Percentiles rank a stretch among this genome's conserved stretches.
Conservation (phyloP, 2,329 filamentous ascomycete genomes). For the Alternaria longipes region DNA sequence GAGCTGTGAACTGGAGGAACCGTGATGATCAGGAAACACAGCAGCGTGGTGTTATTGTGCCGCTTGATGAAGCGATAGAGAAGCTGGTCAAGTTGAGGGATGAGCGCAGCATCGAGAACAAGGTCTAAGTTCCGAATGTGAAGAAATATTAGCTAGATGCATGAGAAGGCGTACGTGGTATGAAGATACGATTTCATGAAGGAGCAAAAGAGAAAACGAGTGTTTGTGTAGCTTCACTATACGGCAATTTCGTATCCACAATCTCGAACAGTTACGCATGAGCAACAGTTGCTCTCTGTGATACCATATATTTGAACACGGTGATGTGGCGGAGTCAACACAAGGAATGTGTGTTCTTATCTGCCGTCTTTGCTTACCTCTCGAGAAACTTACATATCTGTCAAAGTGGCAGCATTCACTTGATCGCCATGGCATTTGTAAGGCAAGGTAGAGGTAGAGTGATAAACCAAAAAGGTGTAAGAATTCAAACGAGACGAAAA, state of each 20-base stretch:
- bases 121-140: constrained; percentile 18
- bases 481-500: not conserved
- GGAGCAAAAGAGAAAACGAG: not conserved
- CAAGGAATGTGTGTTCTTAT: not conserved
- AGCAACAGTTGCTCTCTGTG: not conserved
- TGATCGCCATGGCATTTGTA: not conserved
- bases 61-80: constrained; percentile 66
- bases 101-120: constrained; percentile 52
- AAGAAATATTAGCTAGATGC: constrained; percentile 1
- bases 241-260: not conserved
- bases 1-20: constrained; percentile 71
- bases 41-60: constrained; percentile 68
- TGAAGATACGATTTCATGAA: constrained; percentile 17
- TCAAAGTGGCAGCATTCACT: not conserved
- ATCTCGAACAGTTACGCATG: not conserved
- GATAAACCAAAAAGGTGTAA: not conserved
- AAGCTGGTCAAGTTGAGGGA: constrained; percentile 61
- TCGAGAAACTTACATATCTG: not conserved
- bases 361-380: not conserved
- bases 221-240: not conserved
- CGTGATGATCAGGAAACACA: constrained; percentile 70
- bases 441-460: not conserved
- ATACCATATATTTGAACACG: not conserved
- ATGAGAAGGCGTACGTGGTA: constrained; percentile 14
- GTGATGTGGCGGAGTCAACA: not conserved